Conservation (phyloP, 2,329 filamentous ascomycete genomes). For the Cladosporium sphaerospermum region DNA sequence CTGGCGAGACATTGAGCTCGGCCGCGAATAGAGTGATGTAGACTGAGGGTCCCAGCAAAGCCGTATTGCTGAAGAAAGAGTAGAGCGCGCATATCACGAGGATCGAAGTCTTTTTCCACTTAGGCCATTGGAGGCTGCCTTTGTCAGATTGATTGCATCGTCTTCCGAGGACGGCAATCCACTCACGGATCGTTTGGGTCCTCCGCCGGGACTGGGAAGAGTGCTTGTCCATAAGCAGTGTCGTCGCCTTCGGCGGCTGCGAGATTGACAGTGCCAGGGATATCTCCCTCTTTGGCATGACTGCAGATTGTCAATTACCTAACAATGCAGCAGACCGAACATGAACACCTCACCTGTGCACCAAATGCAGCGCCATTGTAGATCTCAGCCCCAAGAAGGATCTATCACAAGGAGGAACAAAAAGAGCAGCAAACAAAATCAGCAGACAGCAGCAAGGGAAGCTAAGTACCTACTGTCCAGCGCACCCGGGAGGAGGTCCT, state of each 20-base stretch:
- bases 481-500: too few relatives aligned
- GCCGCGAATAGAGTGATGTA: slow-evolving; percentile 52
- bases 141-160: slow-evolving; percentile 1
- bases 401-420: background rate
- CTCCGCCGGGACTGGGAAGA: slow-evolving; percentile 55
- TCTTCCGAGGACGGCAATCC: background rate
- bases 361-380: slow-evolving; percentile 12
- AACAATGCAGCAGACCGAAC: background rate
- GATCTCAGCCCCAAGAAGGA: background rate
- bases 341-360: slow-evolving; percentile 13
- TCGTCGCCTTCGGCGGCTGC: slow-evolving; percentile 51
- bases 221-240: slow-evolving; percentile 53
- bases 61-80: slow-evolving; percentile 54
- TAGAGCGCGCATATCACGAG: slow-evolving; percentile 49
- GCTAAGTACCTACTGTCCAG: background rate
- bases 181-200: slow-evolving; percentile 55
- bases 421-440: background rate
- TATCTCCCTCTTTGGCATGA: slow-evolving; percentile 51
- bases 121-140: slow-evolving; percentile 41
- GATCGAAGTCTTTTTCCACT: slow-evolving; percentile 52
- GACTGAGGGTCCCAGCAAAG: slow-evolving; percentile 51
- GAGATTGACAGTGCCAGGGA: slow-evolving; percentile 53
- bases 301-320: slow-evolving; percentile 26
- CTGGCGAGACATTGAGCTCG: slow-evolving; percentile 46
- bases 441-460: background rate